Evolutionary conservation across 306 rosid genomes (phyloP).

Genomic region (cucumber (Cucumis sativus)): DNA sequence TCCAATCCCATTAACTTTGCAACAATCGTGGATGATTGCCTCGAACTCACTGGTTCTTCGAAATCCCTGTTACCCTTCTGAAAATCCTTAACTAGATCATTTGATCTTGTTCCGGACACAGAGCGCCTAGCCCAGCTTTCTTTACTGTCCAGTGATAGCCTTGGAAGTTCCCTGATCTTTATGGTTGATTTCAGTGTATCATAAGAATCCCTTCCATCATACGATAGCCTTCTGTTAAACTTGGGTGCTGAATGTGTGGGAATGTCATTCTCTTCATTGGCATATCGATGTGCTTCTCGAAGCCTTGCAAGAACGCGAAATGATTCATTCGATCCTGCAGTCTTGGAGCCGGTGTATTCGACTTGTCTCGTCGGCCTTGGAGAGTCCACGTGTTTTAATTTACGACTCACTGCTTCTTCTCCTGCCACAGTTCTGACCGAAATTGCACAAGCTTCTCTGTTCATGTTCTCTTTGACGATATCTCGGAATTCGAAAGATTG

Average conservation of each 20-base stretch:
- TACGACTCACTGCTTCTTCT: slow-evolving; percentile 26
- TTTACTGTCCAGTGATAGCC: slow-evolving; percentile 85
- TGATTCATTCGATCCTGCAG: slow-evolving; percentile 25
- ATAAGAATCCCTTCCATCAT: slow-evolving; percentile 49
- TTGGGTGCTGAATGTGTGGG: slow-evolving; percentile 8
- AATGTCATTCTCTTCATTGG: slow-evolving; percentile 18
- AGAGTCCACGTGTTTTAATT: slow-evolving; percentile 56
- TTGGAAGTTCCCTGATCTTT: slow-evolving; percentile 61
- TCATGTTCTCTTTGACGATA: slow-evolving; percentile 36
- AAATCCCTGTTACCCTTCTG: slow-evolving; percentile 24
- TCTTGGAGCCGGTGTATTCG: slow-evolving; percentile 12
- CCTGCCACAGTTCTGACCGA: slow-evolving; percentile 40
- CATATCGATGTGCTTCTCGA: slow-evolving; percentile 34
- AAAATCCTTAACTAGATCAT: slow-evolving; percentile 24
- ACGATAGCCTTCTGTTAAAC: slow-evolving; percentile 50
- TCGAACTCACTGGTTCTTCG: slow-evolving; percentile 41
- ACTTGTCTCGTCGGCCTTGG: slow-evolving; percentile 49
- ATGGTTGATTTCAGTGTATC: slow-evolving; percentile 36
- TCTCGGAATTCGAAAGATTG: slow-evolving; percentile 28
- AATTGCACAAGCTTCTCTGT: slow-evolving; percentile 40
- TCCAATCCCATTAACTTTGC: slow-evolving; percentile 92
- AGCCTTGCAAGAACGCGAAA: slow-evolving; percentile 26
- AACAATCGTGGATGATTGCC: slow-evolving; percentile 42
- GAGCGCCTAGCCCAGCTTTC: slow-evolving; percentile 29
- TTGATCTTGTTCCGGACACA: slow-evolving; percentile 33